Evolutionary conservation across 192 early-diverging fungal species (phyloP).

Genomic region (Gryganskiella cystojenkinii): DNA sequence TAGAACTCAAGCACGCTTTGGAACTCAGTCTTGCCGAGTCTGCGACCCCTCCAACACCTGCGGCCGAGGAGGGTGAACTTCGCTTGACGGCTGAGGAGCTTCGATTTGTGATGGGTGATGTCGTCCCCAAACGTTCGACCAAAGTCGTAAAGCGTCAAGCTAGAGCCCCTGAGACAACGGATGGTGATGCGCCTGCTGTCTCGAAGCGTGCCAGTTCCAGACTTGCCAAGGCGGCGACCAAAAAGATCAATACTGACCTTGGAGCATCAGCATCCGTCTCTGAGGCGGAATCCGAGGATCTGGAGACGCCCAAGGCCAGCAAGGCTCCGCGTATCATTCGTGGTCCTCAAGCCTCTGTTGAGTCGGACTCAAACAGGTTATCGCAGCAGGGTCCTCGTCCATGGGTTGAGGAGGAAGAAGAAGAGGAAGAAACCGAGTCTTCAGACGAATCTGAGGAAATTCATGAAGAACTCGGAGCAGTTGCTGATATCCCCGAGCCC

Average conservation of each 20-base stretch:
- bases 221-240: constrained; percentile 3
- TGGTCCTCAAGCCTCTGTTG: constrained; percentile 20
- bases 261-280: constrained; percentile 8
- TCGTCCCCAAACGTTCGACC: constrained; percentile 39
- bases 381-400: constrained; percentile 50
- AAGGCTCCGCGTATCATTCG: constrained; percentile 33
- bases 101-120: constrained; percentile 48
- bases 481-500: constrained; percentile 20
- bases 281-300: constrained; percentile 26
- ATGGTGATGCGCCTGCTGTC: constrained; percentile 9
- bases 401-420: constrained; percentile 22
- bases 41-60: neutral
- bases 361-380: constrained; percentile 12
- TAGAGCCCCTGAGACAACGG: constrained; percentile 43
- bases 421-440: constrained; percentile 8
- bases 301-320: constrained; percentile 31
- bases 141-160: constrained; percentile 26
- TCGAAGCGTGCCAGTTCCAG: constrained; percentile 10
- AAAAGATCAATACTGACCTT: constrained; percentile 4
- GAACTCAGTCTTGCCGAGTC: constrained; percentile 39
- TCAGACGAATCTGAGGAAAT: constrained; percentile 12
- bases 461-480: constrained; percentile 31
- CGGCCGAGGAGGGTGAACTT: constrained; percentile 5
- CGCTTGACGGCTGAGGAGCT: constrained; percentile 40
- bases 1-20: constrained; percentile 36